A percentile compares a stretch with the other conserved stretches of the same genome.
These are phyloP conservation scores for Ganoderma boninense DNA, from an alignment of 1,284 basidiomycete genomes.

Conservation along the genomic window DNA sequence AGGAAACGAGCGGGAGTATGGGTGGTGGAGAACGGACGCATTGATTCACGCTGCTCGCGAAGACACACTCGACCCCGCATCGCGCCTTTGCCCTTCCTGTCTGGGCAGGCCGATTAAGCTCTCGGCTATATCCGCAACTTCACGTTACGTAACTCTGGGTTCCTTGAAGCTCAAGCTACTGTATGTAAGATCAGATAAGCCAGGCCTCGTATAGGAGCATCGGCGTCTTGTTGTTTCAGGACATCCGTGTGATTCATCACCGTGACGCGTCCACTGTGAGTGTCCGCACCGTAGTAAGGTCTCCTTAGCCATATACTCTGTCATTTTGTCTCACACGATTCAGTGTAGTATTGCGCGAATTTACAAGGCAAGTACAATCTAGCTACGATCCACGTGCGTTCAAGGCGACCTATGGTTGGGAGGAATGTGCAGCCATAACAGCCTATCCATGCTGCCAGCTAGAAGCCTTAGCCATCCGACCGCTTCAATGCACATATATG, in stretches of 20 bases:
- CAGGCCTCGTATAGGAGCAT: too few species aligned
- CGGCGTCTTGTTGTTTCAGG: too few species aligned
- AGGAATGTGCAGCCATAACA: neutral
- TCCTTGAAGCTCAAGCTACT: too few species aligned
- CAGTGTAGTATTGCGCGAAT: too few species aligned
- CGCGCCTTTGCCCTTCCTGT: neutral
- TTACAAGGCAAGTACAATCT: too few species aligned
- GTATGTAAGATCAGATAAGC: too few species aligned
- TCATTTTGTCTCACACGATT: too few species aligned
- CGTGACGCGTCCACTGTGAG: too few species aligned
- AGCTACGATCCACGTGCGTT: neutral
- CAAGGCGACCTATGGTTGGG: neutral
- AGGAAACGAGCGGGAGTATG: constrained; percentile 2
- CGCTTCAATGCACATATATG: neutral
- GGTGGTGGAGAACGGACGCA: constrained; percentile 22
- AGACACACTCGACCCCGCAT: neutral
- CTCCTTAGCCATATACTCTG: too few species aligned
- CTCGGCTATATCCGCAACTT: neutral
- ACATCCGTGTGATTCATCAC: too few species aligned
- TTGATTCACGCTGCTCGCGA: constrained; percentile 22
- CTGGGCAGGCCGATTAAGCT: neutral
- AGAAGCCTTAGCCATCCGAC: neutral
- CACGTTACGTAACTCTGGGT: neutral
- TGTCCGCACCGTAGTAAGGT: too few species aligned
- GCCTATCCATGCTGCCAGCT: neutral